Percentiles rank a stretch among this genome's conserved stretches.
These are phyloP conservation scores for Salix exigua DNA, from an alignment of 345 rosid genomes.

Conservation along the genomic window DNA sequence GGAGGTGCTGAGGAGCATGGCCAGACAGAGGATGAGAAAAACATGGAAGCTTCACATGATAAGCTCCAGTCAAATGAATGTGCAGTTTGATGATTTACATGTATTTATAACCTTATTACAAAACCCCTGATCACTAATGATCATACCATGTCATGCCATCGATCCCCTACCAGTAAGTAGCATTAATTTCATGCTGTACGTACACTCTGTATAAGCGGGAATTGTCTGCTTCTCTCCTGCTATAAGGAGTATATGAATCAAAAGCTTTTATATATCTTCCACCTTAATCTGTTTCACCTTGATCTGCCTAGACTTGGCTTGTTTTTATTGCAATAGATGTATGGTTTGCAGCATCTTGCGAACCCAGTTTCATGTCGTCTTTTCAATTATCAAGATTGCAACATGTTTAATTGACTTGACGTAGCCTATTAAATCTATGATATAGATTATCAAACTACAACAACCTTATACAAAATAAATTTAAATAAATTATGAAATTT, in stretches of 20 bases:
- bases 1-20: constrained; percentile 1
- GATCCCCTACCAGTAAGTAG: neutral
- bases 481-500: too few relatives aligned
- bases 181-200: neutral
- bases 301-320: neutral
- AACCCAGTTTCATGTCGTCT: neutral
- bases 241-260: neutral
- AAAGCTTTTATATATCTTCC: neutral
- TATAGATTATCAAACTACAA: accelerated
- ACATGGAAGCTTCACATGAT: constrained; percentile 14
- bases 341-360: neutral
- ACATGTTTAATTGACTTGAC: accelerated
- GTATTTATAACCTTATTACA: neutral
- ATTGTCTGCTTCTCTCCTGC: neutral
- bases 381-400: too few relatives aligned
- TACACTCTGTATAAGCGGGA: neutral
- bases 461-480: too few relatives aligned
- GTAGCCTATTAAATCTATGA: accelerated
- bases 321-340: neutral
- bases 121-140: neutral
- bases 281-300: neutral
- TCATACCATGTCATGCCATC: neutral
- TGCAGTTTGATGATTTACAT: constrained; percentile 23
- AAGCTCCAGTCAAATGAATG: constrained; percentile 15
- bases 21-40: constrained; percentile 16